phyloP scores from a whole-genome alignment of 345 rosid genomes.

The Ailanthus altissimus region DNA sequence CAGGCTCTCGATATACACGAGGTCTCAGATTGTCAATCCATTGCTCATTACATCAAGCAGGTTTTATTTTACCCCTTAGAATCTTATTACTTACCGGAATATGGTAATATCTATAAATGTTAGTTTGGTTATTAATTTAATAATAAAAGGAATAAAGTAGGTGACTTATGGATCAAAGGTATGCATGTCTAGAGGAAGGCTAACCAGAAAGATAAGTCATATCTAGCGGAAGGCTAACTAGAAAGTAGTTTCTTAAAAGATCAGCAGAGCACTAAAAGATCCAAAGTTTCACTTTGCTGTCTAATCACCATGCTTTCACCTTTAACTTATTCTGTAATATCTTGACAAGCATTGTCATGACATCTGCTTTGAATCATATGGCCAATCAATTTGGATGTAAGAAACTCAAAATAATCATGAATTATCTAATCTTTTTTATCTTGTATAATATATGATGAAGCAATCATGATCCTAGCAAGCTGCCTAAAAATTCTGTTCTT shows the following conservation, averaged over 20 bases:
- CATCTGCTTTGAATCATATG: background rate
- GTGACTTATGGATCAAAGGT: background rate
- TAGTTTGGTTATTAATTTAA: background rate
- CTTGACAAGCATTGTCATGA: background rate
- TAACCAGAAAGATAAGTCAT: background rate
- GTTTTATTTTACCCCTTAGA: conserved; percentile 25
- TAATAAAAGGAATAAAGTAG: background rate
- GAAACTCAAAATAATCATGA: background rate
- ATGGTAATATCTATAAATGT: background rate
- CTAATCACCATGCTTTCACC: background rate
- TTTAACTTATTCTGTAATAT: conserved; percentile 16
- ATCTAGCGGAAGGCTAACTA: background rate
- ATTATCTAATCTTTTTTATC: background rate
- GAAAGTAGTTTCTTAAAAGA: conserved; percentile 14
- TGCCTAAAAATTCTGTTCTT: background rate
- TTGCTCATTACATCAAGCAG: conserved; percentile 52
- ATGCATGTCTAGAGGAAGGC: background rate
- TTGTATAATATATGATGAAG: background rate
- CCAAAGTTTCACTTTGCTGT: background rate
- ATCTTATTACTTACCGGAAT: background rate
- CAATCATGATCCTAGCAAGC: background rate
- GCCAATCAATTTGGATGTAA: background rate
- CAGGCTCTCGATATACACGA: conserved; percentile 54
- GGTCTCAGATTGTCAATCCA: conserved; percentile 51
- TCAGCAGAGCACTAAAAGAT: conserved; percentile 12